Evolutionary conservation across 2,329 filamentous ascomycete species (phyloP).

Genomic region (Hymenoscyphus fraxineus): DNA sequence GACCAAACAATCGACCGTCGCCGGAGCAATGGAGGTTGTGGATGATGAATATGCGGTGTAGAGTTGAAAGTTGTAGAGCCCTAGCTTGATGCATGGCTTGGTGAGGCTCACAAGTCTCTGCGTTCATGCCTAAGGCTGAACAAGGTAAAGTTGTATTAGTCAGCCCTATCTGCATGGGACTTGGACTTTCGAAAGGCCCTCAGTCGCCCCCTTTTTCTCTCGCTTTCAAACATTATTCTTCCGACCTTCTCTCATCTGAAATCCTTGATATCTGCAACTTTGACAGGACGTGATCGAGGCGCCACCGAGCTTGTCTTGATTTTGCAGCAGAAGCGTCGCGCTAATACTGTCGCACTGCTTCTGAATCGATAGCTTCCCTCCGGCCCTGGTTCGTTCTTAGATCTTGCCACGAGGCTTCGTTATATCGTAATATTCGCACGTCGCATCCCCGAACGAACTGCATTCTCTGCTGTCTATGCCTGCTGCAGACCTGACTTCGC

Average conservation of each 20-base stretch:
- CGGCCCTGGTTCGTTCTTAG: not conserved
- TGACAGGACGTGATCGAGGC: not conserved
- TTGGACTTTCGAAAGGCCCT: not conserved
- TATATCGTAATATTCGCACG: not conserved
- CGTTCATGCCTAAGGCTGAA: not conserved
- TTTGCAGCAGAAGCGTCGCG: not conserved
- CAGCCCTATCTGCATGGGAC: not conserved
- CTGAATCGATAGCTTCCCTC: not conserved
- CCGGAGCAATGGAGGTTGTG: not conserved
- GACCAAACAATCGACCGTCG: not conserved
- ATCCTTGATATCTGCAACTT: not conserved
- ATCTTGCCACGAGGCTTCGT: not conserved
- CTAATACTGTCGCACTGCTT: not conserved
- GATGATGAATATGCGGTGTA: constrained; percentile 1
- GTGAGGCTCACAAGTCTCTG: not conserved
- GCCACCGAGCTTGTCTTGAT: not conserved
- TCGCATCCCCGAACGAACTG: not conserved
- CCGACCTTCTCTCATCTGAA: not conserved
- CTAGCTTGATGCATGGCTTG: not conserved
- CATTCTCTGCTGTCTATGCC: not conserved
- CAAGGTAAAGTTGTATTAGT: not conserved
- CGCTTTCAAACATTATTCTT: too few relatives aligned
- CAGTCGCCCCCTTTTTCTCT: not conserved
- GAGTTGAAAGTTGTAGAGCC: not conserved
- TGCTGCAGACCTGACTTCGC: not conserved